Evolutionary conservation across 75 land plant genomes (phyloP).

Genomic region (Picea sitchensis): DNA sequence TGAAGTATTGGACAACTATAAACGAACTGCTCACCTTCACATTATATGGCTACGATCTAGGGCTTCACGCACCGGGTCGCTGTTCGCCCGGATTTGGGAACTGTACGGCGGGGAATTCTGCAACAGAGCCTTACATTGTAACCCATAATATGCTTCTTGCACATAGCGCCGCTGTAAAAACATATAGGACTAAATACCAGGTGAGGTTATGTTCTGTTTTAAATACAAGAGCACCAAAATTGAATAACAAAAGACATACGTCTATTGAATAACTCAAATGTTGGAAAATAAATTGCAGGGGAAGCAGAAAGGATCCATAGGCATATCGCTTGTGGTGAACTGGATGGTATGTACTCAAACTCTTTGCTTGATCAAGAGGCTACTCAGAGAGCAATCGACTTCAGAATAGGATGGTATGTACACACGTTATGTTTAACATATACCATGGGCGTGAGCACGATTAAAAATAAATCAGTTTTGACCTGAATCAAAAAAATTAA

Average conservation of each 20-base stretch:
- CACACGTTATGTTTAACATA: no score
- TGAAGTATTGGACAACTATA: slow-evolving; percentile 44
- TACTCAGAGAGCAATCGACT: slow-evolving; percentile 10
- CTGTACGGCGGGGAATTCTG: not conserved
- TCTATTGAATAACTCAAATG: no score
- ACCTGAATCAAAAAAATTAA: no score
- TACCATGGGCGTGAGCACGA: no score
- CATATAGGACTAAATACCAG: not conserved
- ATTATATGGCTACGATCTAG: slow-evolving; percentile 26
- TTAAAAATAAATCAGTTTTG: no score
- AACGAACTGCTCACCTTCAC: slow-evolving; percentile 35
- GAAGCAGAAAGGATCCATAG: slow-evolving; percentile 17
- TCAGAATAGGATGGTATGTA: slow-evolving; percentile 15
- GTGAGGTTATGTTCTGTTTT: no score
- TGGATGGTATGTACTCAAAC: slow-evolving; percentile 15
- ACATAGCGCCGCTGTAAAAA: slow-evolving; percentile 5
- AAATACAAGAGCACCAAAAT: no score
- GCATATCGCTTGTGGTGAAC: slow-evolving; percentile 9
- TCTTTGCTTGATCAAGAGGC: slow-evolving; percentile 8
- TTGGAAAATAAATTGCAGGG: not conserved
- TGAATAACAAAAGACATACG: no score
- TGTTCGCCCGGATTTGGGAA: slow-evolving; percentile 19
- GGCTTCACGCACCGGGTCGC: slow-evolving; percentile 44
- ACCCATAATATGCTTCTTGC: no score
- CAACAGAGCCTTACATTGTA: no score